phyloP scores from a whole-genome alignment of 306 rosid genomes.

The Prunus padus region DNA sequence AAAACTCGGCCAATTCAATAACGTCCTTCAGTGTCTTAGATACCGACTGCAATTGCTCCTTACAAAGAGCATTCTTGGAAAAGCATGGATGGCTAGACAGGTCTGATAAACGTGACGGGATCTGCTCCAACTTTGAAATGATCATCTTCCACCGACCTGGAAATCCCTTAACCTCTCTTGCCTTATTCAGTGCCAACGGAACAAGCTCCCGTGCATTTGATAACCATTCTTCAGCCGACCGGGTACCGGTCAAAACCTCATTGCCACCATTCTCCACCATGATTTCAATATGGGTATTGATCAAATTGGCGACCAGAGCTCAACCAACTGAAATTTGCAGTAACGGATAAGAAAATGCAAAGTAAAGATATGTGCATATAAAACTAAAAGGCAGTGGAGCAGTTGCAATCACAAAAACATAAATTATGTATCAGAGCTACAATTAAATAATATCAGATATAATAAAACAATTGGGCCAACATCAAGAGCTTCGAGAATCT shows the following conservation, averaged over 20 bases:
- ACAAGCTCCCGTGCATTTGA: slow-evolving; percentile 61
- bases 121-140: slow-evolving; percentile 71
- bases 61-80: slow-evolving; percentile 83
- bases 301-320: slow-evolving; percentile 34
- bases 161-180: slow-evolving; percentile 72
- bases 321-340: slow-evolving; percentile 34
- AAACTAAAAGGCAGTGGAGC: slow-evolving; percentile 50
- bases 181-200: slow-evolving; percentile 61
- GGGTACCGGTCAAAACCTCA: slow-evolving; percentile 25
- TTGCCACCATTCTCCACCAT: slow-evolving; percentile 64
- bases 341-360: slow-evolving; percentile 32
- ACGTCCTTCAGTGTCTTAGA: slow-evolving; percentile 56
- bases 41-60: slow-evolving; percentile 89
- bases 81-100: slow-evolving; percentile 95
- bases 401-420: slow-evolving; percentile 54
- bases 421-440: slow-evolving; percentile 39
- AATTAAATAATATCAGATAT: slow-evolving; percentile 26
- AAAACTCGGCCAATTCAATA: slow-evolving; percentile 61
- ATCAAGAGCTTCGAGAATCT: slow-evolving; percentile 69
- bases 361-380: slow-evolving; percentile 35
- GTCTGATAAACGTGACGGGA: slow-evolving; percentile 73
- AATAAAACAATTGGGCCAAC: slow-evolving; percentile 36
- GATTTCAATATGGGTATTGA: slow-evolving; percentile 29
- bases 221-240: slow-evolving; percentile 69
- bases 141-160: slow-evolving; percentile 87